Conservation (phyloP, 768 basidiomycete species). For the Lactarius sanguifluus region DNA sequence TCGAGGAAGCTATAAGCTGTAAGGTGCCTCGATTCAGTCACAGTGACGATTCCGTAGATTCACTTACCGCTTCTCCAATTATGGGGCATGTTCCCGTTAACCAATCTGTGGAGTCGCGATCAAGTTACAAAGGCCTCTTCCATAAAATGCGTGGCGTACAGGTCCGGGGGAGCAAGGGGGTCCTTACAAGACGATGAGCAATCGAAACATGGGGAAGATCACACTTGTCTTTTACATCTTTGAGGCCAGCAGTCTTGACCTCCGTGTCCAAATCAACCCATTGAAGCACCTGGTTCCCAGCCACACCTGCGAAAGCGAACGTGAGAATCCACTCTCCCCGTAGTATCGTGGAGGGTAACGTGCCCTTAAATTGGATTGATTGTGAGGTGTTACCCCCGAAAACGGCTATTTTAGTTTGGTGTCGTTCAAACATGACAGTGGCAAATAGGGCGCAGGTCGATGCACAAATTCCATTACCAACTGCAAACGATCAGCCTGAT, state of each 20-base stretch:
- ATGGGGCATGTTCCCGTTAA: neutral
- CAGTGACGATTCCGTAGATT: neutral
- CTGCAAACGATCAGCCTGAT: neutral
- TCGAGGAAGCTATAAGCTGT: slow-evolving; percentile 31
- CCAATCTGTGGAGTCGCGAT: neutral
- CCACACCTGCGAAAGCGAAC: slow-evolving; percentile 20
- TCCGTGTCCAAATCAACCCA: slow-evolving; percentile 3
- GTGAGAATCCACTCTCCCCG: neutral
- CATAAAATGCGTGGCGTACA: slow-evolving; percentile 30
- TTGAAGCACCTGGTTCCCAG: slow-evolving; percentile 1
- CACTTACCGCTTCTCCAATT: slow-evolving; percentile 10
- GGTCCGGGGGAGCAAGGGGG: slow-evolving; percentile 39
- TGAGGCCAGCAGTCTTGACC: slow-evolving; percentile 31
- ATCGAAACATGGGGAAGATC: neutral
- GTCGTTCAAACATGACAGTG: slow-evolving; percentile 53
- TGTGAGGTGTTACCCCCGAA: slow-evolving; percentile 53
- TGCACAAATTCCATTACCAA: slow-evolving; percentile 40
- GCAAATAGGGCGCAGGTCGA: slow-evolving; percentile 59
- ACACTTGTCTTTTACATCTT: slow-evolving; percentile 32
- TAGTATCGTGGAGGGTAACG: neutral
- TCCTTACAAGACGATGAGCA: slow-evolving; percentile 31
- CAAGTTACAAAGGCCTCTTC: neutral
- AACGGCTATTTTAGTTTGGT: slow-evolving; percentile 47
- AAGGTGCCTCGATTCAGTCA: neutral
- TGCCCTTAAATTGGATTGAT: slow-evolving; percentile 48